Conservation (phyloP, 2,329 filamentous ascomycete genomes). For the Periconia macrospinosa region DNA sequence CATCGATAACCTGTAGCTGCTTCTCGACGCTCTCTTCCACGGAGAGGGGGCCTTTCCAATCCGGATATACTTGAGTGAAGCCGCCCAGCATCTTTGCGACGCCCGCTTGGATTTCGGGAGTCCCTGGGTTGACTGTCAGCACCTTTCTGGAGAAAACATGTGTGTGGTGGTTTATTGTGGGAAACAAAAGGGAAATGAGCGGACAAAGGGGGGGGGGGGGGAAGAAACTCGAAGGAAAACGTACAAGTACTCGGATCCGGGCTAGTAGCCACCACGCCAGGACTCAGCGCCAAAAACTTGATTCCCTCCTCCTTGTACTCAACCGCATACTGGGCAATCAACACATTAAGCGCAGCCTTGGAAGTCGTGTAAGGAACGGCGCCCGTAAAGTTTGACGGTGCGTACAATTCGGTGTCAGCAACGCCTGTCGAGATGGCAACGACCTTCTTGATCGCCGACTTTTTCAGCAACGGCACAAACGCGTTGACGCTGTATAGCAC, state of each 20-base stretch:
- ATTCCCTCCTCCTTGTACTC: conserved; percentile 30
- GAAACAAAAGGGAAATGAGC: too few species aligned
- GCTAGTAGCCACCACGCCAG: conserved; percentile 21
- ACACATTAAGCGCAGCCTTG: conserved; percentile 48
- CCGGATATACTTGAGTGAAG: conserved; percentile 10
- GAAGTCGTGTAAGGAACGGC: conserved; percentile 39
- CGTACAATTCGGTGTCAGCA: conserved; percentile 36
- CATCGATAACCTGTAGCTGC: conserved; percentile 14
- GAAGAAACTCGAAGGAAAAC: background rate
- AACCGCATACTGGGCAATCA: conserved; percentile 45
- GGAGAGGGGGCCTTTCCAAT: conserved; percentile 12
- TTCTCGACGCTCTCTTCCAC: conserved; percentile 12
- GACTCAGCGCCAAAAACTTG: conserved; percentile 21
- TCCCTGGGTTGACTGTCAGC: background rate
- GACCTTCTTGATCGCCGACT: conserved; percentile 46
- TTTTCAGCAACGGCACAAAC: conserved; percentile 47
- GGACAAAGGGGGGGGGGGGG: too few species aligned
- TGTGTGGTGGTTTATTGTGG: too few species aligned
- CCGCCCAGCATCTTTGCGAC: background rate
- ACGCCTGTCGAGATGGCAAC: conserved; percentile 43
- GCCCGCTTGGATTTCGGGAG: background rate
- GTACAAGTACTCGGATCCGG: background rate
- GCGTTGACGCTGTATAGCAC: conserved; percentile 40
- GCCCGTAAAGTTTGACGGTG: conserved; percentile 20
- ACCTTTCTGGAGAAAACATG: background rate